Evolutionary conservation across 768 basidiomycete species (phyloP).

Genomic region (Porphyrellus cyaneotinctus): DNA sequence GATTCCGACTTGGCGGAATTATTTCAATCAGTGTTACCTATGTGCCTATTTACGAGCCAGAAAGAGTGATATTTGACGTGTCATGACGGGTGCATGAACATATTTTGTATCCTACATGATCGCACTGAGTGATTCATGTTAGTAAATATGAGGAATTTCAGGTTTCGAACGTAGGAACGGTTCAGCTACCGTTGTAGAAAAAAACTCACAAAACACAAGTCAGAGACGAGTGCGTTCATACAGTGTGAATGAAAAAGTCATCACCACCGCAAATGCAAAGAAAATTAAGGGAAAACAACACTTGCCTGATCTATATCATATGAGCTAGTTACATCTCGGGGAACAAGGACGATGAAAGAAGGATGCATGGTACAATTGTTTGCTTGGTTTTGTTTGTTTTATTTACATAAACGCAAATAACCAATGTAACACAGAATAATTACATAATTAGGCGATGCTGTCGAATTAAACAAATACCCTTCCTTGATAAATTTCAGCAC

Average conservation of each 20-base stretch:
- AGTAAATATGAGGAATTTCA: conserved; percentile 1
- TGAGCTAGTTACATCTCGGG: neutral
- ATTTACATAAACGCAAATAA: conserved; percentile 19
- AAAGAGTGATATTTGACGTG: neutral
- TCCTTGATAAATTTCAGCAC: no score
- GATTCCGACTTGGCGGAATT: neutral
- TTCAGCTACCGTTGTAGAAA: conserved; percentile 88
- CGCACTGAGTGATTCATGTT: neutral
- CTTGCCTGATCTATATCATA: conserved; percentile 14
- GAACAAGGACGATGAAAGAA: neutral
- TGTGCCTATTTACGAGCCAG: neutral
- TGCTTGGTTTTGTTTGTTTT: conserved; percentile 22
- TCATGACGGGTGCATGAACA: neutral
- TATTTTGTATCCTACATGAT: neutral
- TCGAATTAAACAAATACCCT: no score
- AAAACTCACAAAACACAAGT: conserved; percentile 47
- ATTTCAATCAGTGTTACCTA: neutral
- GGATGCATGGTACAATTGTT: neutral
- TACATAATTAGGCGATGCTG: no score
- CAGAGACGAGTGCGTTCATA: conserved; percentile 49
- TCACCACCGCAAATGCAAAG: conserved; percentile 36
- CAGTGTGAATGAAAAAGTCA: conserved; percentile 73
- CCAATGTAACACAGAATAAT: no score
- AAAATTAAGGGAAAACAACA: neutral
- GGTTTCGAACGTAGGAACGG: conserved; percentile 21